These are phyloP conservation scores for Eutrema heterophyllum DNA, from an alignment of 345 rosid species.

Conservation along the genomic window DNA sequence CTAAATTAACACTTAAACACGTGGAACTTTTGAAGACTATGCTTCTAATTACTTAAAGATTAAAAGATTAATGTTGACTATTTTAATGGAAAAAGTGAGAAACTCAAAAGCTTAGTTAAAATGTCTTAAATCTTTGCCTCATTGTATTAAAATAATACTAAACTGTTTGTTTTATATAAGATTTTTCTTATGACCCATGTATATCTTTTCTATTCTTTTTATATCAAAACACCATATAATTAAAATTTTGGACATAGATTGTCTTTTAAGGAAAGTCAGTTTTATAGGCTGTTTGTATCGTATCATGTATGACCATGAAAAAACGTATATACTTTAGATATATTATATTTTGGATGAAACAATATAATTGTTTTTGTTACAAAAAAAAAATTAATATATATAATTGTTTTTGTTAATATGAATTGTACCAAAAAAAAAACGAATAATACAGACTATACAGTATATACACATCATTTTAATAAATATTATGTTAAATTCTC, in stretches of 20 bases:
- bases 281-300: not conserved
- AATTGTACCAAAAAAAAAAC: not conserved
- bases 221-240: no score
- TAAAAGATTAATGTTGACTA: not conserved
- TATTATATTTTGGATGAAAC: not conserved
- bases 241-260: no score
- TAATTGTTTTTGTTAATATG: not conserved
- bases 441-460: not conserved
- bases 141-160: no score
- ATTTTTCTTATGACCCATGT: no score
- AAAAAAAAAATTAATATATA: not conserved
- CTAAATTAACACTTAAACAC: not conserved
- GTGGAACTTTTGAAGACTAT: conserved; percentile 13
- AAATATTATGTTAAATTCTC: not conserved
- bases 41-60: conserved; percentile 5
- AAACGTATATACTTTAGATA: not conserved
- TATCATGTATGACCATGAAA: not conserved
- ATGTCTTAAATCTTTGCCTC: conserved; percentile 7
- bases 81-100: not conserved
- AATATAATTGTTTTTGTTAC: not conserved
- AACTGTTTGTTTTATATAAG: no score
- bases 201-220: no score
- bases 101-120: conserved; percentile 1
- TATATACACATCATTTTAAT: not conserved
- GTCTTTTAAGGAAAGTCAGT: no score